Base-by-base conservation (phyloP, 1,284 basidiomycete genomes). In the Singerocomus rubriflavus region DNA sequence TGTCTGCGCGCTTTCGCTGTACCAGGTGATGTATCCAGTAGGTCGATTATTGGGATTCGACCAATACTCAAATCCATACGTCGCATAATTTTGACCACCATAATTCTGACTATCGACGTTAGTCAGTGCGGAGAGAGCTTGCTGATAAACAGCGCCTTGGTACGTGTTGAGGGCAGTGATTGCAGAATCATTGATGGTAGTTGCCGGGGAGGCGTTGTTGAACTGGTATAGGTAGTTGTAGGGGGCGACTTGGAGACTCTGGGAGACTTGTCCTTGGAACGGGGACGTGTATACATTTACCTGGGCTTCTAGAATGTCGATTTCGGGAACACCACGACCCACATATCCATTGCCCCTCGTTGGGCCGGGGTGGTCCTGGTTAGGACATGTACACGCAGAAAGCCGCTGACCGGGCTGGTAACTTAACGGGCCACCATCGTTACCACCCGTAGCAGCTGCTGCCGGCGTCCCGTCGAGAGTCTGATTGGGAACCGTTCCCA, bases 271-370 rank as follows among this genome's bases (percentile, higher is more conserved):
- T 42, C 85, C 84, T 57, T 63, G 60, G 73, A 75, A 79, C 13
- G 60, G 60, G 71, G 51, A 69, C 71, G 44, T 72, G 14, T 3
- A 45, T 4, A 67, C 62, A 55, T 79, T 74, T 42, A 83, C 65
- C 57, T 82, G 76, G 4, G 88, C 82, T 69, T 93, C 91, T 55
- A 93, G 71, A 32, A 93, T 77, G 70, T 93, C 90, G 56, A 95
- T 90, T 72, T 95, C 92, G 0, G 92, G 92, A 0, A 89, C 88
- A 6, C 84, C 78, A 48, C 93, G 80, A n/a, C 92, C 93, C 8
- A 82, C 79, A 46, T 76, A 85, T 12, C 79, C 78, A 30, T 63
- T 73, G 36, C 61, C 43, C 25, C 35, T 62, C 29, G 25, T 26
- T 12, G 93, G 93, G 0, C 93, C 93, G 0, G 93, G 93, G 62